Evolutionary conservation across 2,329 filamentous ascomycete genomes (phyloP).

Genomic region (Sordariomycetes sp.): DNA sequence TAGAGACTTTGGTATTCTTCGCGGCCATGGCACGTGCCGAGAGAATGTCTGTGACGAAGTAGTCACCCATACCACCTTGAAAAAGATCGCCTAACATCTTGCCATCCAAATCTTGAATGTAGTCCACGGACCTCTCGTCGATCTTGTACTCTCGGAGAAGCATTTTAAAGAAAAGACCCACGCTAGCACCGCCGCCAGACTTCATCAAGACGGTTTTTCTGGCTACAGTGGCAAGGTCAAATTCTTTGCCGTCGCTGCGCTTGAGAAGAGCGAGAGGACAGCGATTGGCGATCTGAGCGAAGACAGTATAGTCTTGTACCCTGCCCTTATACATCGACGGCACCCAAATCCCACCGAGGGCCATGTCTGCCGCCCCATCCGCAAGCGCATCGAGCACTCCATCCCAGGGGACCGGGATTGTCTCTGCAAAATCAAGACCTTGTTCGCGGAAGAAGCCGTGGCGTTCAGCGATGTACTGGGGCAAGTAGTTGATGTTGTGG

Average conservation of each 20-base stretch:
- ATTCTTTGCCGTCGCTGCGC: not conserved
- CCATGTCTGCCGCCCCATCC: not conserved
- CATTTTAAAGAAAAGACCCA: slow-evolving; percentile 1
- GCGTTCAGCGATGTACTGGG: not conserved
- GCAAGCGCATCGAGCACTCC: not conserved
- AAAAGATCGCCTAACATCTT: not conserved
- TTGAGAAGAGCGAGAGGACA: not conserved
- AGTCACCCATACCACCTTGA: slow-evolving; percentile 1
- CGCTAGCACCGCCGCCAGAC: slow-evolving; percentile 1
- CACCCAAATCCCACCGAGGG: not conserved
- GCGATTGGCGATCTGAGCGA: not conserved
- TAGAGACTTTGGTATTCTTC: not conserved
- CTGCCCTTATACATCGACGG: not conserved
- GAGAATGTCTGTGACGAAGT: slow-evolving; percentile 1
- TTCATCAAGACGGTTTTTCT: not conserved
- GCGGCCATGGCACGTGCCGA: not conserved
- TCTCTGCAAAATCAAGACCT: not conserved
- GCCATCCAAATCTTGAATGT: not conserved
- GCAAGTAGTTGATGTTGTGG: slow-evolving; percentile 1
- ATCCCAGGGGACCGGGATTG: not conserved
- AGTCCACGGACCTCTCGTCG: not conserved
- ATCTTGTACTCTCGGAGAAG: not conserved
- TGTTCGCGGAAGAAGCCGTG: slow-evolving; percentile 1
- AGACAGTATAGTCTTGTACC: not conserved
- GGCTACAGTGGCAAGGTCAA: not conserved